A percentile compares a stretch with the other conserved stretches of the same genome.
phyloP scores from a whole-genome alignment of 352 stramenopile genomes.

The Globisporangium lucens region DNA sequence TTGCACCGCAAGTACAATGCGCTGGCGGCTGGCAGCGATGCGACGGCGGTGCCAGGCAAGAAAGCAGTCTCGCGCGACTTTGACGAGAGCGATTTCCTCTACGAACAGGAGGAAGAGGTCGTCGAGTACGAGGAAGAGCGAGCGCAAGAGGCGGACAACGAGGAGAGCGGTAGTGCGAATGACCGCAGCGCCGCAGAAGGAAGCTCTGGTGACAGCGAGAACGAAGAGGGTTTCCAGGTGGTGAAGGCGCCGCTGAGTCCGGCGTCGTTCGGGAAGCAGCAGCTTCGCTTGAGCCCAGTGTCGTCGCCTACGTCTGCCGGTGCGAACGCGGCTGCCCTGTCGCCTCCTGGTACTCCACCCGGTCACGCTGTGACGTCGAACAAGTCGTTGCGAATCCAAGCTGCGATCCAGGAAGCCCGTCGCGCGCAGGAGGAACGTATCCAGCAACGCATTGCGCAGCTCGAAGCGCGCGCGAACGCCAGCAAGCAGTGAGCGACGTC shows the following conservation, averaged over 20 bases:
- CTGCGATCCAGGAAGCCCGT: slow-evolving; percentile 50
- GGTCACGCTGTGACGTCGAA: slow-evolving; percentile 27
- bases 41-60: slow-evolving; percentile 19
- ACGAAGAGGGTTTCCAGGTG: slow-evolving; percentile 43
- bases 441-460: slow-evolving; percentile 58
- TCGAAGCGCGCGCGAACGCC: slow-evolving; percentile 21
- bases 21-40: slow-evolving; percentile 29
- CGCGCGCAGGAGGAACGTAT: slow-evolving; percentile 54
- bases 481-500: background rate
- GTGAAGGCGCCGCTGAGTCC: slow-evolving; percentile 26
- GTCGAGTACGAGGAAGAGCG: slow-evolving; percentile 26
- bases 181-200: slow-evolving; percentile 15
- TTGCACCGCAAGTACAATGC: slow-evolving; percentile 82
- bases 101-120: slow-evolving; percentile 48
- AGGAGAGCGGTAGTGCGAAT: slow-evolving; percentile 22
- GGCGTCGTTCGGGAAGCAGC: slow-evolving; percentile 10
- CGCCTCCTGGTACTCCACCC: slow-evolving; percentile 29
- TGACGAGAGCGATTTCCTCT: slow-evolving; percentile 49
- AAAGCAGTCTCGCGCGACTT: slow-evolving; percentile 28
- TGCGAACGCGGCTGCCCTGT: slow-evolving; percentile 9
- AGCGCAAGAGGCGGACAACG: slow-evolving; percentile 27
- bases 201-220: slow-evolving; percentile 26
- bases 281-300: slow-evolving; percentile 6
- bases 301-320: slow-evolving; percentile 10
- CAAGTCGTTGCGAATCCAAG: slow-evolving; percentile 43